A percentile compares a stretch with the other conserved stretches of the same genome.
Conservation (phyloP, 208 protist genomes). For the Acanthamoeba lenticulata region DNA sequence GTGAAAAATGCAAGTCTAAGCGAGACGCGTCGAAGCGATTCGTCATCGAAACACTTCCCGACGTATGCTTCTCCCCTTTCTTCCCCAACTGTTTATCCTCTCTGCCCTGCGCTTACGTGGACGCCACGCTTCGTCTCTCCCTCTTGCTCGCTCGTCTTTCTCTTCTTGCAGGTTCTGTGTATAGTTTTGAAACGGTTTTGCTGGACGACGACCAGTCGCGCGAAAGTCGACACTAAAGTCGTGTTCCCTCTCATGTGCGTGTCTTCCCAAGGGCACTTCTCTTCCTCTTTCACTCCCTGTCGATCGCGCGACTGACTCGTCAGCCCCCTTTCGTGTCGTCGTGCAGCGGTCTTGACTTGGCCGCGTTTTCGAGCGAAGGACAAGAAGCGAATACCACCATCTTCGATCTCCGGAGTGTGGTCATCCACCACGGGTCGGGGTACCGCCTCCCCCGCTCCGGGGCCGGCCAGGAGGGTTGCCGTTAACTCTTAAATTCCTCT, state of each 20-base stretch:
- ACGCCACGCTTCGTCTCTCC: background rate
- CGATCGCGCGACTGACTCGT: background rate
- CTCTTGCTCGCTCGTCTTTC: background rate
- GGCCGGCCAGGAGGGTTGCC: background rate
- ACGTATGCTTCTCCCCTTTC: background rate
- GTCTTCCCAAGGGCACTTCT: too few relatives aligned
- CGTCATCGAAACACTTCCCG: background rate
- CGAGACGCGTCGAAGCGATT: conserved; percentile 38
- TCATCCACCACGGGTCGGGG: conserved; percentile 49
- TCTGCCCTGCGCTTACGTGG: background rate
- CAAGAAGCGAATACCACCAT: background rate
- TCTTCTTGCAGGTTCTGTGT: background rate
- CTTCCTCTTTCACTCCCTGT: too few relatives aligned
- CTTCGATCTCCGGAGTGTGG: conserved; percentile 23
- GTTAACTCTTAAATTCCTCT: background rate
- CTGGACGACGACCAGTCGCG: conserved; percentile 26
- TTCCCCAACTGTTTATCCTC: background rate
- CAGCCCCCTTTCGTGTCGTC: background rate
- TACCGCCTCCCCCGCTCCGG: background rate
- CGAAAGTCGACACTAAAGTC: conserved; percentile 56
- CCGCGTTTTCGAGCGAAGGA: background rate
- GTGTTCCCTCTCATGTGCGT: conserved; percentile 16
- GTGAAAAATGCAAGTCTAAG: conserved; percentile 28
- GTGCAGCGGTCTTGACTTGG: background rate
- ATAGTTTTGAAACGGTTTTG: conserved; percentile 61